Evolutionary conservation across 768 basidiomycete species (phyloP), one percentile per base, ranked within the genome.

Genomic region (Leccinum ochraceum): DNA sequence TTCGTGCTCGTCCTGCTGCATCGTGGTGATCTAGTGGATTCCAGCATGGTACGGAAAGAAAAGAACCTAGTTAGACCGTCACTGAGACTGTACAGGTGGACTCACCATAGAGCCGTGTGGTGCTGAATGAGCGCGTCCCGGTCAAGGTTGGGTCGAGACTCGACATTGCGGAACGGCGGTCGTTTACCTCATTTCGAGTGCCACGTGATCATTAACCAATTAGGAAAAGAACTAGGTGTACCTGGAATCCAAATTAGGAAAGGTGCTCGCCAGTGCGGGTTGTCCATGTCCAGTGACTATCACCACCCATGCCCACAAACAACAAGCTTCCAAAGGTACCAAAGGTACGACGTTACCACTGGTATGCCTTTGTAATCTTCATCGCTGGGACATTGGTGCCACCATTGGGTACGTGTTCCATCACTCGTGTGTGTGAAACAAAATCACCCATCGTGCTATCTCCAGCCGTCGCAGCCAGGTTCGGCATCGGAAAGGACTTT

Each of bases 401-500:
- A 9, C 95, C 95, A 30, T 81, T 98, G 30, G 95, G 95, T 95
- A 53, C 56, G 83, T 71, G 14, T 5, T 16, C 42, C 17, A 11
- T 16, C 2, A n/a, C 4, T 32, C 11, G 11, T 28, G 9, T 28
- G 11, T 28, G 13, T 16, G 48, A 42, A 28, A 57, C 10, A 39
- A 52, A 24, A 17, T 10, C 50, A 16, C 58, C 60, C 59, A 63
- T 51, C 26, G 34, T 26, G n/a, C 28, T 52, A 55, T 58, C 60
- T 59, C 4, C 71, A 97, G 95, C 95, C 61, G 95, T 97, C 32
- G 95, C 94, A 6, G 89, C 93, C 24, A 83, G 95, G 59, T 98
- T 98, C 71, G 95, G 95, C 32, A 85, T 96, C 67, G 94, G 93
- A 14, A 78, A 78, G 57, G 95, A 98, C 73, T 95, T 97, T 77